These are phyloP conservation scores for Purpureocillium takamizusanense DNA, from an alignment of 2,329 filamentous ascomycete genomes.

Conservation along the genomic window DNA sequence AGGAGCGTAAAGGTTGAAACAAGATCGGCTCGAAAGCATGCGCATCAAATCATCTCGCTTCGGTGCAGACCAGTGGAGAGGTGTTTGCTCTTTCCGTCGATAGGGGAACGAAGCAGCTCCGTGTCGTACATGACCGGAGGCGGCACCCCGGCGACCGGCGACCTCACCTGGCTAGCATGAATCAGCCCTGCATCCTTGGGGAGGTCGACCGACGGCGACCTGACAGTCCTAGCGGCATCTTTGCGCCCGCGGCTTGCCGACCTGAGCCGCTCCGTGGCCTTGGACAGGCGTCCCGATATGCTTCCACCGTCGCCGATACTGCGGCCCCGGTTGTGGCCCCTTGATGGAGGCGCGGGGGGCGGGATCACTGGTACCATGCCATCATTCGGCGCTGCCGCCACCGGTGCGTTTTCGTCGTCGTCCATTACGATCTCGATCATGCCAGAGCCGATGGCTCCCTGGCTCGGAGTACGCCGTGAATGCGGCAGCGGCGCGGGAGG, in stretches of 20 bases:
- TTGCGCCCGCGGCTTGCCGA: slow-evolving; percentile 49
- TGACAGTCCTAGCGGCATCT: slow-evolving; percentile 19
- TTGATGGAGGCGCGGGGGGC: slow-evolving; percentile 32
- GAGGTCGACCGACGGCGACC: slow-evolving; percentile 18
- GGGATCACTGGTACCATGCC: slow-evolving; percentile 34
- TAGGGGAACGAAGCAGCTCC: slow-evolving; percentile 22
- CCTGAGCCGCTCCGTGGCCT: slow-evolving; percentile 51
- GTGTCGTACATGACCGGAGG: slow-evolving; percentile 30
- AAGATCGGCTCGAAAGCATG: too few relatives aligned
- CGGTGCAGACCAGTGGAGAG: slow-evolving; percentile 42
- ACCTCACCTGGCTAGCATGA: slow-evolving; percentile 17
- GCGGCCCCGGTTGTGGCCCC: slow-evolving; percentile 46
- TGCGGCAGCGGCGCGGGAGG: slow-evolving; percentile 50
- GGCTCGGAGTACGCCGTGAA: slow-evolving; percentile 27
- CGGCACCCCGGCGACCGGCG: slow-evolving; percentile 13
- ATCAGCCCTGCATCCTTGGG: slow-evolving; percentile 33
- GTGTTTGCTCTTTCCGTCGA: slow-evolving; percentile 24
- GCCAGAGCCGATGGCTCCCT: slow-evolving; percentile 39
- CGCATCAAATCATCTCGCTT: slow-evolving; percentile 44
- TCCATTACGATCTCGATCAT: slow-evolving; percentile 62
- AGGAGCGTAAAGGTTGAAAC: too few relatives aligned
- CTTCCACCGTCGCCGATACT: slow-evolving; percentile 41
- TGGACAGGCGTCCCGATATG: slow-evolving; percentile 44
- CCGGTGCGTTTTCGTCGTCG: slow-evolving; percentile 35
- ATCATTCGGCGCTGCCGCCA: slow-evolving; percentile 28